Evolutionary conservation across 163 green algal species (phyloP), one percentile per base, ranked within the genome.

Genomic region (Botryococcus braunii): DNA sequence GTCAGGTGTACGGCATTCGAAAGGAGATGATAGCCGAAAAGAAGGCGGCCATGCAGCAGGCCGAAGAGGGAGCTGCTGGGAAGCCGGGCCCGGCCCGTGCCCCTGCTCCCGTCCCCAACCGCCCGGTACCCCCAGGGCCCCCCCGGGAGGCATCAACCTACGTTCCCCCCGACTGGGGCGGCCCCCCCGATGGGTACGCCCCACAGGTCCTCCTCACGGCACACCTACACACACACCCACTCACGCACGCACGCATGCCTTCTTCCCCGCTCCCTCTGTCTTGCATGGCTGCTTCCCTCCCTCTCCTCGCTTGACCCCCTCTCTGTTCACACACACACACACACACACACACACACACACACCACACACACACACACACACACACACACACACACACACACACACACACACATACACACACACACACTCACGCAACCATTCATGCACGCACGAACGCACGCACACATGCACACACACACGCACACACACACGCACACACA

Each of bases 161-260:
- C 36, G 73, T 74, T 36, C 65, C 68, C 7, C 82, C 82, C 23
- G 61, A 78, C 0, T 88, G 82, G 82, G 70, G 52, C n/a, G 82
- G 75, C 31, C 25, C 65, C 13, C 79, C 82, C 8, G 58, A 82
- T 21, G 75, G 78, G 80, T 86, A 63, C 56, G 75, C 21, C 25
- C 17, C 50, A 58, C 5, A 50, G 23, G 4, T 59, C 37, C 2
- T 49, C 34, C 25, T 21, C 13, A 27, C 13, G 43, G 43, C 43
- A 17, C 43, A 17, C 56, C 27, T 39, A 6, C 43, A 9, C 6
- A 27, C 4, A 64, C 8, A 8, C 29, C 4, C 27, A 5, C 29
- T 39, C 32, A 64, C n/a, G 6, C 6, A 37, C 21, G 29, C 8
- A 46, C 0, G 21, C n/a, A 39, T 27, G 23, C 21, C 65, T 52